These are phyloP conservation scores for Aspergillus haitiensis DNA, from an alignment of 495 filamentous ascomycete genomes.

Conservation along the genomic window DNA sequence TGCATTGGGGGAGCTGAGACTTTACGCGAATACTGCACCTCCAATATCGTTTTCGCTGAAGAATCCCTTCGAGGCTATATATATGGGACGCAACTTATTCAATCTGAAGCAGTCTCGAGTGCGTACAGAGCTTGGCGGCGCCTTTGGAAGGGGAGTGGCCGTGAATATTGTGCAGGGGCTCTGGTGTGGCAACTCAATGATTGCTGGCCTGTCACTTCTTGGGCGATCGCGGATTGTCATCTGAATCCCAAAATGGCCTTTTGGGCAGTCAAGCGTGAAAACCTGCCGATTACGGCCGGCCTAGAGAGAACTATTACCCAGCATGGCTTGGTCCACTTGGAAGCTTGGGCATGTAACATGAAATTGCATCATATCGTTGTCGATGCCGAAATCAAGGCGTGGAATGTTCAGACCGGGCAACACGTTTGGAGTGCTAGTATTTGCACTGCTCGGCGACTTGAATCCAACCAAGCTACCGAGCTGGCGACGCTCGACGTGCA, in stretches of 20 bases:
- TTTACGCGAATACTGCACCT: neutral
- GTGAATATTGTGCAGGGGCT: neutral
- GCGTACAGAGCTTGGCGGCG: neutral
- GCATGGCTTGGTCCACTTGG: neutral
- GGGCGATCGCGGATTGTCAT: neutral
- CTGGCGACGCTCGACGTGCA: neutral
- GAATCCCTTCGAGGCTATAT: neutral
- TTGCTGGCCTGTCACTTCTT: neutral
- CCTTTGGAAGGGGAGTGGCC: neutral
- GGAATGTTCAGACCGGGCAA: conserved; percentile 1
- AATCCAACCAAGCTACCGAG: neutral
- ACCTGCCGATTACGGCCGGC: neutral
- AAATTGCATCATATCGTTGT: neutral
- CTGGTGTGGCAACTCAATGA: conserved; percentile 2
- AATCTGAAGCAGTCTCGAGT: neutral
- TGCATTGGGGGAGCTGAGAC: neutral
- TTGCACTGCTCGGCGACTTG: neutral
- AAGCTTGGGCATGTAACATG: conserved; percentile 11
- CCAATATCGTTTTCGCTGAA: neutral
- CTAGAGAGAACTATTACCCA: neutral
- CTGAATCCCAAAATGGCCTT: neutral
- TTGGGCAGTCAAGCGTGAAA: neutral
- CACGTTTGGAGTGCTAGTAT: neutral
- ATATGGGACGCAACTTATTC: neutral
- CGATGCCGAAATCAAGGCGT: neutral